Evolutionary conservation across 768 basidiomycete genomes (phyloP).

Genomic region (Suillus luteus): DNA sequence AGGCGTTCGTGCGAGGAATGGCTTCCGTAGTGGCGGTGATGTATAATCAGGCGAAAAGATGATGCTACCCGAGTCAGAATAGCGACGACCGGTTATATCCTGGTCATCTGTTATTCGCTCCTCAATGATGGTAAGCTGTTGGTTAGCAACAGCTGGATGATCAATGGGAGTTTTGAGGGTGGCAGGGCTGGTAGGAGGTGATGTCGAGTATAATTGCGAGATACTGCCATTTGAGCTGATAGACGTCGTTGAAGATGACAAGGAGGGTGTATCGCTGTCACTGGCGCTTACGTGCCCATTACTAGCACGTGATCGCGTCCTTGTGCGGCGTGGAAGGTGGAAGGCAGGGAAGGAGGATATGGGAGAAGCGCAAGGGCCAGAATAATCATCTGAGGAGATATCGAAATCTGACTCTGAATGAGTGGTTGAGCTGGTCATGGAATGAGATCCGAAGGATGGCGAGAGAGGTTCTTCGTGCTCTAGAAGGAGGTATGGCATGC

Average conservation of each 20-base stretch:
- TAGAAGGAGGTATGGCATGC: slow-evolving; percentile 28
- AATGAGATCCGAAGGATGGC: slow-evolving; percentile 24
- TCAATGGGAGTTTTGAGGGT: slow-evolving; percentile 38
- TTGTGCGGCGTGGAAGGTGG: slow-evolving; percentile 37
- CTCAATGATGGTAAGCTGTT: slow-evolving; percentile 41
- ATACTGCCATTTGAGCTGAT: slow-evolving; percentile 36
- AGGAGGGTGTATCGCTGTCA: slow-evolving; percentile 51
- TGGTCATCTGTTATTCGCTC: slow-evolving; percentile 33
- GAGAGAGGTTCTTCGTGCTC: slow-evolving; percentile 36
- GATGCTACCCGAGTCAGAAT: slow-evolving; percentile 27
- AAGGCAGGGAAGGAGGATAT: slow-evolving; percentile 25
- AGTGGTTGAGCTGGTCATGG: slow-evolving; percentile 18
- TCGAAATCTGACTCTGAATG: slow-evolving; percentile 41
- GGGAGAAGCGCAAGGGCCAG: slow-evolving; percentile 24
- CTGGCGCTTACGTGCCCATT: slow-evolving; percentile 32
- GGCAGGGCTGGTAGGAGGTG: slow-evolving; percentile 37
- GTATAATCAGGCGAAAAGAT: slow-evolving; percentile 23
- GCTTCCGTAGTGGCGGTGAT: not conserved
- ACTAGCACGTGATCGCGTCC: slow-evolving; percentile 29
- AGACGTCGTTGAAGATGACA: slow-evolving; percentile 43
- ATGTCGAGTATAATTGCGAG: slow-evolving; percentile 30
- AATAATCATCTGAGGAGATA: slow-evolving; percentile 28
- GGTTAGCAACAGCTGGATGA: slow-evolving; percentile 18
- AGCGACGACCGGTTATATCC: slow-evolving; percentile 8
- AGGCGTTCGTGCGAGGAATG: not conserved